phyloP scores from a whole-genome alignment of 2,329 filamentous ascomycete genomes.

The Nemania serpens region DNA sequence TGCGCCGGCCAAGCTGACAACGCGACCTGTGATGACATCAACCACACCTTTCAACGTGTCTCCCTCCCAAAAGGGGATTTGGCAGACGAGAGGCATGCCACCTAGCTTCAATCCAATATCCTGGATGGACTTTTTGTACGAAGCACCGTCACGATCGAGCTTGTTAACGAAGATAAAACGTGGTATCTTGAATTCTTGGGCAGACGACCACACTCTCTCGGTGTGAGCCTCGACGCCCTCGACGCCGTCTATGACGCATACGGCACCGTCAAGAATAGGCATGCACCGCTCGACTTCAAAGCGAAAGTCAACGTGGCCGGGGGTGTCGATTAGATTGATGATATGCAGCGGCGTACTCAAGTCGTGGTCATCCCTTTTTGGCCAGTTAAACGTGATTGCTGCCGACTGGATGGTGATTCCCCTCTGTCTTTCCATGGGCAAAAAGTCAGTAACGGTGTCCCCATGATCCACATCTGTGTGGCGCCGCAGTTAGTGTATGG shows the following conservation, averaged over 20 bases:
- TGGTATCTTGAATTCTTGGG: slow-evolving; percentile 83
- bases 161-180: slow-evolving; percentile 84
- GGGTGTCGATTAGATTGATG: slow-evolving; percentile 93
- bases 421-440: slow-evolving; percentile 86
- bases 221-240: slow-evolving; percentile 96
- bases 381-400: slow-evolving; percentile 95
- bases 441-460: slow-evolving; percentile 95
- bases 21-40: slow-evolving; percentile 77
- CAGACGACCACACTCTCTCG: slow-evolving; percentile 93
- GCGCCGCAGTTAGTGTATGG: slow-evolving; percentile 18
- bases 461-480: slow-evolving; percentile 84
- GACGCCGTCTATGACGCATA: slow-evolving; percentile 92
- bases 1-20: slow-evolving; percentile 70
- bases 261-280: slow-evolving; percentile 83
- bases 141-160: slow-evolving; percentile 79
- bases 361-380: slow-evolving; percentile 50
- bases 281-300: slow-evolving; percentile 94
- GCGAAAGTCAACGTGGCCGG: slow-evolving; percentile 95
- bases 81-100: slow-evolving; percentile 88
- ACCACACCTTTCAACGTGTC: slow-evolving; percentile 82
- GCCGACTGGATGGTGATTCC: slow-evolving; percentile 98
- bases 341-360: slow-evolving; percentile 46
- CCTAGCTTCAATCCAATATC: slow-evolving; percentile 81
- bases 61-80: slow-evolving; percentile 92
- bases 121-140: slow-evolving; percentile 81